Base-by-base conservation (phyloP, 306 rosid genomes). In the Pachyrhizus erosus region DNA sequence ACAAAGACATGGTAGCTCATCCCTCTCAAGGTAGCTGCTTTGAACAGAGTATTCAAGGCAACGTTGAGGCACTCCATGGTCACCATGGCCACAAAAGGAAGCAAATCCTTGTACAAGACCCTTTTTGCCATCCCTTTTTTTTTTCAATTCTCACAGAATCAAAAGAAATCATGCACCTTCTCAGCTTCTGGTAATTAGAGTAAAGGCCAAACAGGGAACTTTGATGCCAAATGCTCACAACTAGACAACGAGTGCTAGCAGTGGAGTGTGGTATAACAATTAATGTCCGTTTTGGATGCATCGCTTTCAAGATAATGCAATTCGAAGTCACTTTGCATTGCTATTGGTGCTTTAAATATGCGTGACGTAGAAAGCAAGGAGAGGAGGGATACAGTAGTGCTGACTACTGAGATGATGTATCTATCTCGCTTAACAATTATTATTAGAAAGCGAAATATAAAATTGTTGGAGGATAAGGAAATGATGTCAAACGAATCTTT, bases 1-100 rank as follows among this genome's bases (percentile, higher is more conserved):
- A 94, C 87, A 83, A 94, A 94, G 46, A 94, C 98, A 83, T 88
- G 97, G 89, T 91, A 88, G 61, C 97, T 94, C 97, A 94, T 92
- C 17, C 98, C 98, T 43, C 18, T 77, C 62, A 82, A 12, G 34
- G 97, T 91, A 51, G 98, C 98, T 10, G 98, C 97, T 86, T 94
- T 94, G 87, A 92, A 94, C 39, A 94, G 92, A 18, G 98, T 94
- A 75, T 94, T 94, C 75, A 94, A 62, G 0, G 92, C 97, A 3
- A 94, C 97, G 91, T 94, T 94, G 54, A 66, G 55, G 66, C 91
- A 86, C 85, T 94, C 98, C 97, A 92, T 92, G 23, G 86, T 46
- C 14, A 94, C 91, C 97, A 94, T 84, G 73, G 90, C 92, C 55
- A 84, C 82, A 71, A 94, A 94, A 15, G 98, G 97, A 62, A 91